A percentile compares a stretch with the other conserved stretches of the same genome.
These are phyloP conservation scores for Paxillus ammoniavirescens DNA, from an alignment of 768 basidiomycete species.

Conservation along the genomic window DNA sequence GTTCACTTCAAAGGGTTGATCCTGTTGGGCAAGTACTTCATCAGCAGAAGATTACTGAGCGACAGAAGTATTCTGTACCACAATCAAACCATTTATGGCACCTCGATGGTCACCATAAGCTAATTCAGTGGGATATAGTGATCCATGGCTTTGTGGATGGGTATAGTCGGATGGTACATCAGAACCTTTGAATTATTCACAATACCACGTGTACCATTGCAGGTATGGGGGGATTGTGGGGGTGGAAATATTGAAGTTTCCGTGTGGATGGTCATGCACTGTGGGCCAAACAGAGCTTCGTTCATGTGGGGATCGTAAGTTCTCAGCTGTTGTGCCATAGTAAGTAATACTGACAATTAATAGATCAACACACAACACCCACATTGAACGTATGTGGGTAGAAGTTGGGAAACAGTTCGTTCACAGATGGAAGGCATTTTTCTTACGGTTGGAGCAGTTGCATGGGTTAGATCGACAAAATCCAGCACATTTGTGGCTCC, in stretches of 20 bases:
- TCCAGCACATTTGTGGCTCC: neutral
- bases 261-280: slow-evolving; percentile 11
- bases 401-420: slow-evolving; percentile 29
- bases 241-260: slow-evolving; percentile 37
- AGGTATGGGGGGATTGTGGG: slow-evolving; percentile 39
- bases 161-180: no score
- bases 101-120: no score
- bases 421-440: slow-evolving; percentile 26
- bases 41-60: no score
- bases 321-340: neutral
- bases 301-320: slow-evolving; percentile 39
- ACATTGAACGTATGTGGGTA: slow-evolving; percentile 29
- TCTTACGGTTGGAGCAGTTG: slow-evolving; percentile 1
- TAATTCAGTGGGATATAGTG: no score
- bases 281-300: slow-evolving; percentile 23
- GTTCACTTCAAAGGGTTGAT: no score
- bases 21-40: no score
- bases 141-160: no score
- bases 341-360: no score
- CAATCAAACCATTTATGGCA: no score
- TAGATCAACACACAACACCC: slow-evolving; percentile 24
- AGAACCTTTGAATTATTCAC: no score
- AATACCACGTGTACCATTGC: slow-evolving; percentile 22
- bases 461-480: neutral
- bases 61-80: no score